phyloP scores from a whole-genome alignment of 495 filamentous ascomycete species.

The Neurospora sp. region DNA sequence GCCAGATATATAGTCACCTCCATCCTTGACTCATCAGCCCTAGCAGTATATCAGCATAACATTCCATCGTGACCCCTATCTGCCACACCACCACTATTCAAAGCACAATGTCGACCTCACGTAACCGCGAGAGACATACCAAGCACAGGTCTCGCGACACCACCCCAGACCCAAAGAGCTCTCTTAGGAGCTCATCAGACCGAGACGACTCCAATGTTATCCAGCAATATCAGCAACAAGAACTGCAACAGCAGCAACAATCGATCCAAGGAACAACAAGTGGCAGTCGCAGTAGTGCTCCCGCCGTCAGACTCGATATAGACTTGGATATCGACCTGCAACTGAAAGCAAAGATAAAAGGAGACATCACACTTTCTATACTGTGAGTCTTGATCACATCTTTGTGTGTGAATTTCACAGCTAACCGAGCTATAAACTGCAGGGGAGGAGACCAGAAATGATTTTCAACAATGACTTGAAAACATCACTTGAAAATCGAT shows the following conservation, averaged over 20 bases:
- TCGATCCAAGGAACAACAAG: not conserved
- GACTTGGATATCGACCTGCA: slow-evolving; percentile 20
- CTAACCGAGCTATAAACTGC: not conserved
- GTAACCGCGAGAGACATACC: not conserved
- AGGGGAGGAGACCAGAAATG: not conserved
- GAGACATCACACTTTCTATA: slow-evolving; percentile 15
- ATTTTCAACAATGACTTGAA: not conserved
- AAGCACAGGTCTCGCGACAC: not conserved
- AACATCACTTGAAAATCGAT: not conserved
- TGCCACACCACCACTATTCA: not conserved
- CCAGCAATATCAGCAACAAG: not conserved
- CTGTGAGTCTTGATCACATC: slow-evolving; percentile 5
- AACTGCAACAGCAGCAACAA: not conserved
- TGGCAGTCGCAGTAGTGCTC: slow-evolving; percentile 9
- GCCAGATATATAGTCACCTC: not conserved
- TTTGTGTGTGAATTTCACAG: not conserved
- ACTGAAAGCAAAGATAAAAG: slow-evolving; percentile 20
- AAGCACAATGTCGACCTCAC: not conserved
- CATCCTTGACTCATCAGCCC: not conserved
- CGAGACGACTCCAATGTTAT: not conserved
- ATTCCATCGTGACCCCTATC: not conserved
- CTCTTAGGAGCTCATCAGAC: not conserved
- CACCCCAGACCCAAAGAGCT: not conserved
- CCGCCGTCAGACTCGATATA: slow-evolving; percentile 19
- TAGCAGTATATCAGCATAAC: not conserved